Conservation (phyloP, 2,329 filamentous ascomycete genomes). For the Colletotrichum orchidophilum region DNA sequence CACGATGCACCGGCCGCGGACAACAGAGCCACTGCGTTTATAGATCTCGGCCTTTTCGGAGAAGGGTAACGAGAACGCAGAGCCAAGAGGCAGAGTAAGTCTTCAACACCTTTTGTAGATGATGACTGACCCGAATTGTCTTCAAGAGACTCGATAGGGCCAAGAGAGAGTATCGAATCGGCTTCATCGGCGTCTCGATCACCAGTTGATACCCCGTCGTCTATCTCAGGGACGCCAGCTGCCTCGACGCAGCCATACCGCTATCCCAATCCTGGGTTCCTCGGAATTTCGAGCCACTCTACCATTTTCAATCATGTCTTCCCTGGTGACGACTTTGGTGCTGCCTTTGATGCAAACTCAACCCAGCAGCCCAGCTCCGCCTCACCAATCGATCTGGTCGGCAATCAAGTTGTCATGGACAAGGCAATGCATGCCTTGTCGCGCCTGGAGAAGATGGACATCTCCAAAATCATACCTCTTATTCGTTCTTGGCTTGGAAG, state of each 20-base stretch:
- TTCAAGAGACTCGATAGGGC: neutral
- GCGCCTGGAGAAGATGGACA: neutral
- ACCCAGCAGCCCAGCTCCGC: neutral
- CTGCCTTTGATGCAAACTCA: neutral
- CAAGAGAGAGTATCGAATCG: neutral
- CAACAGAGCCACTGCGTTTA: slow-evolving; percentile 33
- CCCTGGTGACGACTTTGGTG: neutral
- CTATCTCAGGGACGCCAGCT: neutral
- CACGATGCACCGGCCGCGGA: slow-evolving; percentile 36
- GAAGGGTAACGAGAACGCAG: neutral
- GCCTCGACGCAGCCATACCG: neutral
- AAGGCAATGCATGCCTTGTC: slow-evolving; percentile 5
- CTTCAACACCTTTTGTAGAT: neutral
- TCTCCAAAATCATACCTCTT: neutral
- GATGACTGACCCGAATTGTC: neutral
- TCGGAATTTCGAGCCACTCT: neutral
- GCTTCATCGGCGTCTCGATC: neutral
- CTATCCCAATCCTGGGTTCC: neutral
- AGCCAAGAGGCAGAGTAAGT: neutral
- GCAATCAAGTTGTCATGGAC: neutral
- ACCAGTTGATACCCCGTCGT: neutral
- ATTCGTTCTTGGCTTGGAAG: neutral
- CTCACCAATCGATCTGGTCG: neutral
- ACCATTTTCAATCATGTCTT: neutral
- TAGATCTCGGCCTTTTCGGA: slow-evolving; percentile 31